Evolutionary conservation across 768 basidiomycete species (phyloP).

Genomic region (Kondoa subrosea): DNA sequence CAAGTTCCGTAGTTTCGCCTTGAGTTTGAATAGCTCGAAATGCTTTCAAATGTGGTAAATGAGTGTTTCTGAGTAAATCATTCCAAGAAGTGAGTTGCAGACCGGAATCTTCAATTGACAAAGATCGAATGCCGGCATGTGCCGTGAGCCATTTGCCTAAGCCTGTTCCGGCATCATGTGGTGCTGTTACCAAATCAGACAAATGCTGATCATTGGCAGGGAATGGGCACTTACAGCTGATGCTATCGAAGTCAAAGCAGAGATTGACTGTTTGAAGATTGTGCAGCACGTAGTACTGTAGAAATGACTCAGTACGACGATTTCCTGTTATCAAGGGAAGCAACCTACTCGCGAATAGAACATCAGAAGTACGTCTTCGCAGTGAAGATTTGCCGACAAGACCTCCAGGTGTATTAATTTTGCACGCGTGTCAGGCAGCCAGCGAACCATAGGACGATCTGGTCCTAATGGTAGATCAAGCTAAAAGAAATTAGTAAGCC

Average conservation of each 20-base stretch:
- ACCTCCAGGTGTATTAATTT: not conserved
- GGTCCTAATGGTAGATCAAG: not conserved
- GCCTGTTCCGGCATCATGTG: not conserved
- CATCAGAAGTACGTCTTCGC: too few species aligned
- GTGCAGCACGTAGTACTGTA: not conserved
- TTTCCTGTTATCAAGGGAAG: not conserved
- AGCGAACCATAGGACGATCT: not conserved
- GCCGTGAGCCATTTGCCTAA: not conserved
- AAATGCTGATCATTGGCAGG: not conserved
- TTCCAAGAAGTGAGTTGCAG: not conserved
- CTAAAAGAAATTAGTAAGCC: not conserved
- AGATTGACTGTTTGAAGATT: not conserved
- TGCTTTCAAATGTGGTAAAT: not conserved
- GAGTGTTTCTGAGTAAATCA: not conserved
- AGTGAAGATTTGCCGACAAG: not conserved
- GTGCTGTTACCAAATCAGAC: not conserved
- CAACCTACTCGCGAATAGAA: not conserved
- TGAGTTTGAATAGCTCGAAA: not conserved
- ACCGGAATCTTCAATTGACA: not conserved
- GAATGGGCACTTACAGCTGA: not conserved
- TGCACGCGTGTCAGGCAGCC: not conserved
- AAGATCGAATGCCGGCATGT: not conserved
- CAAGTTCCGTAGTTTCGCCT: too few species aligned
- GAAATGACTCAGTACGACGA: not conserved
- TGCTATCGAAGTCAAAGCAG: not conserved